Evolutionary conservation across 1,139 yeast genomes (phyloP).

Genomic region (Nakaseomyces delphensis): DNA sequence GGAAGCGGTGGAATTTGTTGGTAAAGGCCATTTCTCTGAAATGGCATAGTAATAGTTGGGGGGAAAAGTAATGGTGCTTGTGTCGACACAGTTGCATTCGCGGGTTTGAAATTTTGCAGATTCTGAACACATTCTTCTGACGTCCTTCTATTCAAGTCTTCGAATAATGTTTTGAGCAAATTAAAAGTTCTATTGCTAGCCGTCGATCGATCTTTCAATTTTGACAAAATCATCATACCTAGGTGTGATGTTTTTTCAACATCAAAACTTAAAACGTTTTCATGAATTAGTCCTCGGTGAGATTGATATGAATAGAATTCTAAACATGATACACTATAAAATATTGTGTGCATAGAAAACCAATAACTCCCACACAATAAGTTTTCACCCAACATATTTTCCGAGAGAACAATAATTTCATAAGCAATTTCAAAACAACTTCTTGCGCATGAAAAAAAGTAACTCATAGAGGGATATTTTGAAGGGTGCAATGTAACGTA

Average conservation of each 20-base stretch:
- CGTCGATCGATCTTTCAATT: conserved; percentile 56
- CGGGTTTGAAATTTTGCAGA: not conserved
- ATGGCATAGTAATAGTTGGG: not conserved
- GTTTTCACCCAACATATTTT: conserved; percentile 61
- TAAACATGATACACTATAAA: conserved; percentile 76
- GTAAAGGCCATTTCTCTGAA: not conserved
- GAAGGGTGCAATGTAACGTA: conserved; percentile 28
- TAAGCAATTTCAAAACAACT: conserved; percentile 78
- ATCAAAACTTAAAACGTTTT: conserved; percentile 53
- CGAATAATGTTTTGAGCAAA: conserved; percentile 66
- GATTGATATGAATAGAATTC: conserved; percentile 52
- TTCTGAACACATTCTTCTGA: conserved; percentile 12
- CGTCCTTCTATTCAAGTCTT: conserved; percentile 29
- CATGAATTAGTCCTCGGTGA: conserved; percentile 36
- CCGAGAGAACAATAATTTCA: conserved; percentile 66
- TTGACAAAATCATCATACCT: conserved; percentile 60
- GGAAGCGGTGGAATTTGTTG: not conserved
- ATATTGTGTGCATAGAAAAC: conserved; percentile 82
- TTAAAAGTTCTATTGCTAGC: conserved; percentile 70
- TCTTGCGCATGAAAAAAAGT: conserved; percentile 48
- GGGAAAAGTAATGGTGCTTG: not conserved
- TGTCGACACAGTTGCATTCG: not conserved
- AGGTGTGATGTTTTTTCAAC: conserved; percentile 55
- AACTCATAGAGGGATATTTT: conserved; percentile 27
- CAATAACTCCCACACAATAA: conserved; percentile 78